Evolutionary conservation across 2,329 filamentous ascomycete genomes (phyloP).

Genomic region (Simplicillium sp.): DNA sequence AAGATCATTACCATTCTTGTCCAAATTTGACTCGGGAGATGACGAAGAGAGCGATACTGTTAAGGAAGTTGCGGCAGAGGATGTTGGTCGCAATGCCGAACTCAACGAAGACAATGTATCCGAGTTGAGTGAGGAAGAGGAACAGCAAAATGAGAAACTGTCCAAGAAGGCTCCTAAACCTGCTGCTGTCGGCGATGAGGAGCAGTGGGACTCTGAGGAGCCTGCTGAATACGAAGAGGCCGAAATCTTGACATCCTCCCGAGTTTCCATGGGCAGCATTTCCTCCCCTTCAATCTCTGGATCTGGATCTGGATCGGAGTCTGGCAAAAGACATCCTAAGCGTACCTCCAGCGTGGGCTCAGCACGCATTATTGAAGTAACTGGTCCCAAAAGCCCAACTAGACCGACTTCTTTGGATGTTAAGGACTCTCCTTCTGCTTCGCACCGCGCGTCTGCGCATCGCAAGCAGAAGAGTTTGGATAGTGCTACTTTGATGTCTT

Average conservation of each 20-base stretch:
- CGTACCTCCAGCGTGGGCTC: constrained; percentile 28
- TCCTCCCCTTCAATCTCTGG: constrained; percentile 29
- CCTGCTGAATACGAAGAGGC: constrained; percentile 44
- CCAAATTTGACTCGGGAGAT: background rate
- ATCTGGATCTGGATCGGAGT: constrained; percentile 27
- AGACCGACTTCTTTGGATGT: too few species aligned
- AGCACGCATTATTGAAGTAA: constrained; percentile 48
- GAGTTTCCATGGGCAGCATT: constrained; percentile 44
- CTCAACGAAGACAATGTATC: background rate
- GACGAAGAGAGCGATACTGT: constrained; percentile 4
- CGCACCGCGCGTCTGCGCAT: too few species aligned
- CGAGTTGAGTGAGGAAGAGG: background rate
- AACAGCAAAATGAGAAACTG: background rate
- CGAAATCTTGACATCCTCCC: constrained; percentile 45
- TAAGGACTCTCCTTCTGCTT: too few species aligned
- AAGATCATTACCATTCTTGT: constrained; percentile 10
- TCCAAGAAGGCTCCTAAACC: background rate
- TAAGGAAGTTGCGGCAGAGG: background rate
- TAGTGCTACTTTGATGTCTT: constrained; percentile 9
- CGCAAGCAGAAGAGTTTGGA: too few species aligned
- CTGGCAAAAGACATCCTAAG: constrained; percentile 26
- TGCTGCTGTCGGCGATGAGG: background rate
- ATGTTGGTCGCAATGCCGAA: background rate
- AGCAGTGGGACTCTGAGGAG: constrained; percentile 17
- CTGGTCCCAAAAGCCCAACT: constrained; percentile 38